Base-by-base conservation (phyloP, 2,329 filamentous ascomycete genomes). In the Niveomyces coronatus region DNA sequence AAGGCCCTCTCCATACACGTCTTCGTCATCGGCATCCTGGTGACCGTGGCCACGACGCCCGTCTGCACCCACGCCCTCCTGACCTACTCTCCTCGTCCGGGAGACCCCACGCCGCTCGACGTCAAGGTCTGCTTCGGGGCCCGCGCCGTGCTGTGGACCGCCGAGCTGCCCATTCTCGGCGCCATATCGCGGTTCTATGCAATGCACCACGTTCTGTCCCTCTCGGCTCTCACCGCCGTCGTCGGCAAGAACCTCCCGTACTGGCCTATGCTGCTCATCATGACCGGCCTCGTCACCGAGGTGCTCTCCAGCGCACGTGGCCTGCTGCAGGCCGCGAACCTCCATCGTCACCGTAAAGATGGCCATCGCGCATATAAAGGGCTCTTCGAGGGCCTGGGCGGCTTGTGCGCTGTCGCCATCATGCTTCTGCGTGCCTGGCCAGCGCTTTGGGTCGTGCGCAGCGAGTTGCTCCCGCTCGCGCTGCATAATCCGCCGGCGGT, bases 131-230 rank as follows among this genome's bases (percentile, higher is more conserved):
- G 45, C 11, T 26, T 47, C 2, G 31, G 31, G 13, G 41, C 44
- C 13, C 37, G 44, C 9, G 18, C 22, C 5, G 16, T 42, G 2
- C 40, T 47, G 4, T 47, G 45, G 45, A 26, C 33, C 9, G 44
- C 45, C 8, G 45, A 47, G 33, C 9, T 45, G 18, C 42, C 44
- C 3, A 22, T 43, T 1, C 38, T 47, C 16, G 30, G 44, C 33
- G 40, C 28, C 27, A n/a, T n/a, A n/a, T 41, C 42, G 2, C 26
- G 26, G 5, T 45, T 44, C 9, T 42, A 47, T 19, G 5, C 45
- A 4, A 24, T 34, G 7, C 45, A 47, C 13, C 45, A 46, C 28
- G 9, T 39, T 8, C 36, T 47, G 6, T 41, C 45, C 2, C 38
- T 47, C 15, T 14, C 27, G 5, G 43, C 42, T 2, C 17, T 45